Evolutionary conservation across 106 monocot species (phyloP).

Genomic region (Platanthera zijinensis): DNA sequence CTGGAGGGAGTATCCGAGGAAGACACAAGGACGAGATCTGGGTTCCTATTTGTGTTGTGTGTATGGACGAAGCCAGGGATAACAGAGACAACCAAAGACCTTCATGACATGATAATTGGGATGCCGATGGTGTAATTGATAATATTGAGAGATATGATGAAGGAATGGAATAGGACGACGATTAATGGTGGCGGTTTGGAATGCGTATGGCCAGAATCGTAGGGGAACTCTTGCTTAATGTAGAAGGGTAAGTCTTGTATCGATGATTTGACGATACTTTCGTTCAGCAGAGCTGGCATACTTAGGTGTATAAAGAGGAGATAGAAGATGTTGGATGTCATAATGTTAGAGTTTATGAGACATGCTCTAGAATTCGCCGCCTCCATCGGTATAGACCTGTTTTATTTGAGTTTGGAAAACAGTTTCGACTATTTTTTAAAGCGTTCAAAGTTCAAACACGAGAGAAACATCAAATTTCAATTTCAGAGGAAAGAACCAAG

Average conservation of each 20-base stretch:
- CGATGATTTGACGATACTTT: not conserved
- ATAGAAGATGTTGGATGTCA: not conserved
- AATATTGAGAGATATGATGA: not conserved
- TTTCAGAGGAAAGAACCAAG: not conserved
- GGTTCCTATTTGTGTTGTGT: not conserved
- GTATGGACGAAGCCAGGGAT: not conserved
- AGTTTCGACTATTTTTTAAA: too few species aligned
- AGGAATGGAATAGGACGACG: too few species aligned
- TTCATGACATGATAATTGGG: not conserved
- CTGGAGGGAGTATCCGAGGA: not conserved
- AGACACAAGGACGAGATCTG: not conserved
- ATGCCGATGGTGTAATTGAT: not conserved
- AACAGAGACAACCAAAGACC: not conserved
- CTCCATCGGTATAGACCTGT: not conserved
- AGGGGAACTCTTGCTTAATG: not conserved
- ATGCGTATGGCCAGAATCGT: not conserved
- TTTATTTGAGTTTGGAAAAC: not conserved
- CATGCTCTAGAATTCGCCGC: not conserved
- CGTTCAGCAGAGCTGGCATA: not conserved
- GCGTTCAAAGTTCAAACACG: too few species aligned
- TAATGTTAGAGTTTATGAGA: not conserved
- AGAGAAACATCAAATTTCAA: not conserved
- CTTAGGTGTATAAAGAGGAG: not conserved
- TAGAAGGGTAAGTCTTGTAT: not conserved
- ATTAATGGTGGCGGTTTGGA: not conserved